phyloP scores from a whole-genome alignment of 2,329 filamentous ascomycete genomes.

The Fusarium drepaniforme region DNA sequence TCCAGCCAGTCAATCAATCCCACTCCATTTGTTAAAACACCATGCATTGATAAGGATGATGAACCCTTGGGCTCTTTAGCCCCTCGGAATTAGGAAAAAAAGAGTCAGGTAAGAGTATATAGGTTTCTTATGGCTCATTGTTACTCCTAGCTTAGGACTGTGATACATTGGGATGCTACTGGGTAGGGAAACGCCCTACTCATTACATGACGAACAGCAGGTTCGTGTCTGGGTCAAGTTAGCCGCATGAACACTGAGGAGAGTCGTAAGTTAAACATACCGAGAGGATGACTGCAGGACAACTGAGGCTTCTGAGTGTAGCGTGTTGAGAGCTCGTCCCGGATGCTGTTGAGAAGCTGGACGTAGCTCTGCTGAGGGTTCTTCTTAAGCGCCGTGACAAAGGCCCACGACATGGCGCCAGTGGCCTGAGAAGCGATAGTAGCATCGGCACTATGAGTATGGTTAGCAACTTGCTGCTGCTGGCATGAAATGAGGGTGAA shows the following conservation, averaged over 20 bases:
- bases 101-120: neutral
- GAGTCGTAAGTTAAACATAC: conserved; percentile 64
- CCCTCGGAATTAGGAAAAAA: neutral
- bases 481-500: neutral
- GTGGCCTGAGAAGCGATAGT: conserved; percentile 91
- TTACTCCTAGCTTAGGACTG: conserved; percentile 22
- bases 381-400: conserved; percentile 92
- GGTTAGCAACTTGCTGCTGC: conserved; percentile 27
- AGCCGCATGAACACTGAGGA: conserved; percentile 13
- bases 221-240: conserved; percentile 65
- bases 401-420: conserved; percentile 98
- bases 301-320: conserved; percentile 97
- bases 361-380: conserved; percentile 99
- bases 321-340: conserved; percentile 88
- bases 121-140: conserved; percentile 16
- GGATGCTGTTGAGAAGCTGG: conserved; percentile 94
- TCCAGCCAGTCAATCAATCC: neutral
- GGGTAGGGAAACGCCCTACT: conserved; percentile 4
- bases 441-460: conserved; percentile 80
- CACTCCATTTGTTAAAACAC: neutral
- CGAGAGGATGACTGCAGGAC: conserved; percentile 95
- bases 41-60: conserved; percentile 2
- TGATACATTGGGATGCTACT: neutral
- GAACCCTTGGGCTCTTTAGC: neutral
- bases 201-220: conserved; percentile 72